Base-by-base conservation (phyloP, 108 stramenopile genomes). In the Fistulifera pelliculosa region DNA sequence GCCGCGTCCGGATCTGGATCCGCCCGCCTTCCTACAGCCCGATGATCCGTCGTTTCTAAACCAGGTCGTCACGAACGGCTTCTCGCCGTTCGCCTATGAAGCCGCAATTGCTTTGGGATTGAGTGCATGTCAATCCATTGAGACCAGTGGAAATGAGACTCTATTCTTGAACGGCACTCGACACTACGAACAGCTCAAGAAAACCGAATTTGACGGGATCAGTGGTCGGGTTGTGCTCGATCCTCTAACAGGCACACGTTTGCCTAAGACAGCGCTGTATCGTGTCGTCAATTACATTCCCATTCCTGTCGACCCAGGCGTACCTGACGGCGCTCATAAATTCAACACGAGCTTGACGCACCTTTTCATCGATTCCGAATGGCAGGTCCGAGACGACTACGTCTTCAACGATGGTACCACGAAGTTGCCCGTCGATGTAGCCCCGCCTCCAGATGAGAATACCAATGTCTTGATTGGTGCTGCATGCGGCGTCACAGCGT, bases 211-310 rank as follows among this genome's bases (percentile, higher is more conserved):
- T 56, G 27, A 54, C 26, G 81, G 81, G 14, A 39, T 73, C 13
- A 40, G 49, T 26, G 75, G 75, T 0, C 28, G 44, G 13, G 64
- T 77, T 12, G 48, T 49, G 19, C 58, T 77, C 28, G 55, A 73
- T 52, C 56, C 49, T 5, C 38, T 21, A 8, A 84, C 76, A 22
- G 76, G 79, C 35, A 62, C 73, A 1, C 51, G 78, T 40, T 42
- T 52, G 16, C 73, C 73, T 15, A 21, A 26, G 11, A 65, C 65
- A 8, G 57, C 76, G 5, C n/a, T 65, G 0, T 84, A 60, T 45
- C 38, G 27, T 7, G 52, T 84, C 16, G 27, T 44, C n/a, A 84
- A 84, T 43, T 67, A 40, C 5, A 27, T 51, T 5, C 22, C 16
- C 6, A 6, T 19, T 6, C 19, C 16, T 21, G 44, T 45, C 21